Percentiles rank a stretch among this genome's conserved stretches.
Evolutionary conservation across 208 protist genomes (phyloP).

Genomic region (Leishmania guyanensis): DNA sequence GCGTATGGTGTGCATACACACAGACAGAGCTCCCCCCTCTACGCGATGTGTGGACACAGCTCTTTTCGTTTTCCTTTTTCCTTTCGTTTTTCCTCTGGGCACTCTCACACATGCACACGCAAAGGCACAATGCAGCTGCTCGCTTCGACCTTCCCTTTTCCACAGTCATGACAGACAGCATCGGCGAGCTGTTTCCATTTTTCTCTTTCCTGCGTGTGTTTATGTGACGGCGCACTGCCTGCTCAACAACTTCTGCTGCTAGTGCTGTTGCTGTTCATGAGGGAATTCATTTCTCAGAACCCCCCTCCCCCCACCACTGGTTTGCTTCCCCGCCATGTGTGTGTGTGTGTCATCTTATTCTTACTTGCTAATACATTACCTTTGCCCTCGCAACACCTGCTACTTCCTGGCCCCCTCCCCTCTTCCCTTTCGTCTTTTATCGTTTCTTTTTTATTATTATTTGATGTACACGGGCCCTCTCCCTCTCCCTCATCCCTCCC

Average conservation of each 20-base stretch:
- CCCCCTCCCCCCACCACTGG: background rate
- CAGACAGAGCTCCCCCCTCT: background rate
- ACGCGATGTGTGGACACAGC: background rate
- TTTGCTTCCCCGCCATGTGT: background rate
- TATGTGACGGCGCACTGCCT: background rate
- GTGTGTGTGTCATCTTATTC: slow-evolving; percentile 5
- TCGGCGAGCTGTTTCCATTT: background rate
- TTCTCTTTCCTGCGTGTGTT: background rate
- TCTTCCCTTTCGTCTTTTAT: background rate
- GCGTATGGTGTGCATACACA: background rate
- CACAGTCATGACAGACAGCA: background rate
- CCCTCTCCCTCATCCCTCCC: background rate
- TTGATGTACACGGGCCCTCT: background rate
- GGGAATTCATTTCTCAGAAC: background rate
- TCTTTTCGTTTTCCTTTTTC: background rate
- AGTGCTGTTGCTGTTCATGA: background rate
- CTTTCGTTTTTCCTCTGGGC: background rate
- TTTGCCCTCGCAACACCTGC: background rate
- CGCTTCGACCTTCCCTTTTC: background rate
- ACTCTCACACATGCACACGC: background rate
- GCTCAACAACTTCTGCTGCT: background rate
- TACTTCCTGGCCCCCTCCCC: background rate
- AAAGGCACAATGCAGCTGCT: slow-evolving; percentile 2
- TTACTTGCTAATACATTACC: background rate
- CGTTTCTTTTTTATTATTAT: background rate